Conservation (phyloP, 1,284 basidiomycete genomes). For the Boletus calvinii region DNA sequence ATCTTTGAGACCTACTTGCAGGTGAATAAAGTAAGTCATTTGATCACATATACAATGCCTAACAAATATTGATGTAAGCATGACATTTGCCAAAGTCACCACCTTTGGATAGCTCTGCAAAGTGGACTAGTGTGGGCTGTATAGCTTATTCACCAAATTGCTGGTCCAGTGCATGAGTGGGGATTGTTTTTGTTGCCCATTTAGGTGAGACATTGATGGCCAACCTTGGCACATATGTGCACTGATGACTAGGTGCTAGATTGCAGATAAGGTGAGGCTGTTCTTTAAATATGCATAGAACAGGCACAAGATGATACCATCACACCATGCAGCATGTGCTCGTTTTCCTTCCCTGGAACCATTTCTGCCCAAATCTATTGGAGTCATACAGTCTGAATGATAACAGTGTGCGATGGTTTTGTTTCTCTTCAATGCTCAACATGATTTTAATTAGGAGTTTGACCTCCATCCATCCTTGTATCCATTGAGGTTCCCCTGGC, state of each 20-base stretch:
- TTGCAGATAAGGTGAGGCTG: conserved; percentile 95
- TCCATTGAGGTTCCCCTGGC: conserved; percentile 91
- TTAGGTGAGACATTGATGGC: too few species aligned
- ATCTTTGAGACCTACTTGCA: conserved; percentile 94
- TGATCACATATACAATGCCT: too few species aligned
- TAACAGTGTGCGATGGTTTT: too few species aligned
- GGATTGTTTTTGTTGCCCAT: conserved; percentile 75
- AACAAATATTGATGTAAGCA: too few species aligned
- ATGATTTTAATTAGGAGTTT: conserved; percentile 63
- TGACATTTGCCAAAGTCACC: conserved; percentile 98
- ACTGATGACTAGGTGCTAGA: too few species aligned
- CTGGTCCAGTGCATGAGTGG: conserved; percentile 95
- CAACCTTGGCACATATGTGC: too few species aligned
- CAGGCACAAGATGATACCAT: conserved; percentile 98
- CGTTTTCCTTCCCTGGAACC: too few species aligned
- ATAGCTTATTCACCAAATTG: conserved; percentile 94
- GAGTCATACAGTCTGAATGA: too few species aligned
- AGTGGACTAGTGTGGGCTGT: conserved; percentile 96
- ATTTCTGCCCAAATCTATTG: too few species aligned
- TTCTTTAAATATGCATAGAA: conserved; percentile 98
- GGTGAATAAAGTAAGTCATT: conserved; percentile 78
- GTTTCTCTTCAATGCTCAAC: too few species aligned
- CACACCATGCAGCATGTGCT: conserved; percentile 89
- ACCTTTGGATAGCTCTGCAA: conserved; percentile 93
- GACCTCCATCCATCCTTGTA: conserved; percentile 97